Base-by-base conservation (phyloP, 2,329 filamentous ascomycete genomes). In the Colletotrichum sp. region DNA sequence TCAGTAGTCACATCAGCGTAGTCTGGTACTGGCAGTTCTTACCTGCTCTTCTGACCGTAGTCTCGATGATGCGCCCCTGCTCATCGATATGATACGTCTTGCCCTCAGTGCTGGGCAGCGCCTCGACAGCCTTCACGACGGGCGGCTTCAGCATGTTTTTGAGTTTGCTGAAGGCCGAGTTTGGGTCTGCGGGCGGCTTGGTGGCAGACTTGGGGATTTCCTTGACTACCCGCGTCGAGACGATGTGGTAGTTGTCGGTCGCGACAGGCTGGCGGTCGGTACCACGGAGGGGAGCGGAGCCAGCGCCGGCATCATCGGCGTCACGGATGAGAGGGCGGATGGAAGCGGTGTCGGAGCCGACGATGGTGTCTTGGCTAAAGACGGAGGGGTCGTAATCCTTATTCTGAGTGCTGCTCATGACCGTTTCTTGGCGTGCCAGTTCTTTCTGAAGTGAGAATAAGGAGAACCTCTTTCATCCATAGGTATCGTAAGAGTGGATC, bases 61-160 rank as follows among this genome's bases (percentile, higher is more conserved):
- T 78, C 36, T 77, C 67, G 32, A 78, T 77, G 39, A 77, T 55
- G 13, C 49, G 39, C 13, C 75, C 77, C 67, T 77, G 39, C 34
- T 77, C 70, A 62, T 78, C 39, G 10, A 77, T 34, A n/a, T 74
- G 75, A 52, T 78, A 78, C 16, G 75, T 69, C 71, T 78, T 78
- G n/a, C 71, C 71, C 57, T 78, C 77, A 7, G 59, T n/a, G 44
- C 12, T 72, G 0, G 77, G 75, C 55, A 78, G 70, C 32, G 68
- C 63, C 16, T 75, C 77, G 2, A 66, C 52, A 1, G 77, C 77
- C 59, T 75, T 75, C 21, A 75, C 77, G 21, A 65, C 77, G 26
- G 75, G 75, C 6, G 77, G 67, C 59, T 75, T 78, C 52, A 78
- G 60, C 30, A 77, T 62, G 32, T 49, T 71, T 59, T 72, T 77